A percentile compares a stretch with the other conserved stretches of the same genome.
These are phyloP conservation scores for Candida khao-thaluensis DNA, from an alignment of 805 yeast genomes.

Conservation along the genomic window DNA sequence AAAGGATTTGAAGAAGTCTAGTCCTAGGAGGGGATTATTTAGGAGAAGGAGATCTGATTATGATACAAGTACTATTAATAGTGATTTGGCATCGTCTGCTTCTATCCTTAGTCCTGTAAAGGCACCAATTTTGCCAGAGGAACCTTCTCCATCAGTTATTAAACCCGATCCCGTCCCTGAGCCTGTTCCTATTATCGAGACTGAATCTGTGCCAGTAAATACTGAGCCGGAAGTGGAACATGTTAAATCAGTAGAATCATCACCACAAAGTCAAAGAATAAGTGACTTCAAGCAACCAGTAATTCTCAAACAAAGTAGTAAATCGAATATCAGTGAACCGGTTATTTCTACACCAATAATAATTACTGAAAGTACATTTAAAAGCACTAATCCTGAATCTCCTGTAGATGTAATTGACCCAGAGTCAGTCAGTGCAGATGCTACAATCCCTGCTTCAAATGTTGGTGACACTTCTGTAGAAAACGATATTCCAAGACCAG, in stretches of 20 bases:
- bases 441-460: no score
- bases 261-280: neutral
- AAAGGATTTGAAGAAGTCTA: constrained; percentile 10
- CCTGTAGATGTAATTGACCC: no score
- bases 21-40: constrained; percentile 13
- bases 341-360: constrained; percentile 1
- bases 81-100: constrained; percentile 2
- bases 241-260: neutral
- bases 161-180: no score
- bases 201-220: neutral
- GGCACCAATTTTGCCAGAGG: no score
- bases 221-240: constrained; percentile 9
- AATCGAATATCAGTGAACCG: constrained; percentile 9
- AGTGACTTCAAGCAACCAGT: constrained; percentile 7
- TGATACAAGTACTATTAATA: constrained; percentile 3
- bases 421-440: no score
- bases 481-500: constrained; percentile 11
- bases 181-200: no score
- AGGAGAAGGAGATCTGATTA: constrained; percentile 11
- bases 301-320: constrained; percentile 3
- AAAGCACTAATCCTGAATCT: no score
- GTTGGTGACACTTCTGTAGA: no score
- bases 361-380: neutral
- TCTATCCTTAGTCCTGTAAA: neutral
- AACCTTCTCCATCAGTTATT: no score